Base-by-base conservation (phyloP, 176 grass and related monocot species). In the Ensete ventricosum region DNA sequence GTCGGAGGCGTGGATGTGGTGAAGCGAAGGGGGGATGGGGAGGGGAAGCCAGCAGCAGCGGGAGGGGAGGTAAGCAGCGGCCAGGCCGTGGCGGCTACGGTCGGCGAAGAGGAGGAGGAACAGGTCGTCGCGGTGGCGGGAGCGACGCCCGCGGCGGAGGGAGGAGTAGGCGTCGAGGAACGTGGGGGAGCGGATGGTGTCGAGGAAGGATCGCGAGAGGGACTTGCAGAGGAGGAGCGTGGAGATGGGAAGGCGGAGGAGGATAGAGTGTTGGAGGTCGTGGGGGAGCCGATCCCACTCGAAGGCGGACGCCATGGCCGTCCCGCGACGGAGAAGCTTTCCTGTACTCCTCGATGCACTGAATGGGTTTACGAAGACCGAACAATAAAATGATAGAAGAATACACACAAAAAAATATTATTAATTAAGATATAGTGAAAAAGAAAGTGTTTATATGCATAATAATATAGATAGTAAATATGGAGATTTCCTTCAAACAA, bases 191-290 rank as follows among this genome's bases (percentile, higher is more conserved):
- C 62, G 82, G 67, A 90, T 20, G 78, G 76, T 50, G 60, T 48
- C 14, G 62, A 62, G 88, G 57, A 64, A 21, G 9, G 48, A n/a
- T 22, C 84, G 75, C 59, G 88, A 90, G 66, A 50, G 59, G 14
- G 84, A 69, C 66, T 72, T 59, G 50, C 83, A 80, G 62, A 52
- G 59, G 68, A 84, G 14, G 13, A 90, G 84, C 6, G 80, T 69
- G 60, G 76, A 87, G 54, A 87, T 20, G 20, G 84, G 88, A 13
- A 90, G 76, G 54, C 75, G 79, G 34, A 81, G 64, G 26, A 90
- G 84, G 88, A 90, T 84, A 14, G 50, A 64, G 55, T 82, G 79
- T 43, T 87, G 75, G 53, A 87, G 53, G 72, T 82, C 64, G 75
- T 43, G 16, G 23, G 84, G 82, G 48, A 90, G 79, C 24, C 50